phyloP scores from a whole-genome alignment of 805 yeast genomes.

The Lipomyces sp. region DNA sequence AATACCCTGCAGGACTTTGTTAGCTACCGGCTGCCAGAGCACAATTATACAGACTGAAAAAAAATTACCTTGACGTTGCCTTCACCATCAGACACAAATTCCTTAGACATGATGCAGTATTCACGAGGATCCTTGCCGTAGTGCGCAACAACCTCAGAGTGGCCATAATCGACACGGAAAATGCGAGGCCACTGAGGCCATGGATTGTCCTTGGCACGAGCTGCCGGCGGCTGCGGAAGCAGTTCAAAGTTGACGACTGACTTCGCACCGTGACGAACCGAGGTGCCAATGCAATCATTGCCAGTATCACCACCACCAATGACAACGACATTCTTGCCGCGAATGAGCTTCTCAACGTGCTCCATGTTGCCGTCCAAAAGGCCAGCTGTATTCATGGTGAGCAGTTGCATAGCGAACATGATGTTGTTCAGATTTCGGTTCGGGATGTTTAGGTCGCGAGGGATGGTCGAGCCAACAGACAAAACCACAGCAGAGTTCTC shows the following conservation, averaged over 20 bases:
- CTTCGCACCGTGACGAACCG: conserved; percentile 96
- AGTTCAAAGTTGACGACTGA: conserved; percentile 93
- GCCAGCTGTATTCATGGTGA: conserved; percentile 87
- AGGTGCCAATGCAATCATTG: conserved; percentile 97
- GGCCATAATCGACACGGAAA: conserved; percentile 98
- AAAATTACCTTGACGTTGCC: conserved; percentile 76
- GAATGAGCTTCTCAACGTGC: conserved; percentile 64
- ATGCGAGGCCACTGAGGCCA: conserved; percentile 99
- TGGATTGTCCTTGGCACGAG: conserved; percentile 92
- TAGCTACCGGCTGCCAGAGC: not conserved
- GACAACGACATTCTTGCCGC: conserved; percentile 88
- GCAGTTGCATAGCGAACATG: conserved; percentile 91
- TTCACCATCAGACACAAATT: conserved; percentile 90
- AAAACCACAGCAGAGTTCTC: conserved; percentile 81
- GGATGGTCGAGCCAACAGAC: conserved; percentile 95
- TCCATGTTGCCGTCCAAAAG: conserved; percentile 74
- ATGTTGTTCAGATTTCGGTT: conserved; percentile 90
- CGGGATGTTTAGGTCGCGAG: conserved; percentile 92
- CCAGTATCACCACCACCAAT: conserved; percentile 99
- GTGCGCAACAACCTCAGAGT: conserved; percentile 89
- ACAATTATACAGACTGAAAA: not conserved
- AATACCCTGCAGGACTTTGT: conserved; percentile 60
- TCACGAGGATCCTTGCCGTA: conserved; percentile 98
- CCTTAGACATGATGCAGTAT: conserved; percentile 92
- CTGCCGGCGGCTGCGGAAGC: conserved; percentile 86